Evolutionary conservation across 192 early-diverging fungal species (phyloP).

Genomic region (Gorgonomyces haynaldii): DNA sequence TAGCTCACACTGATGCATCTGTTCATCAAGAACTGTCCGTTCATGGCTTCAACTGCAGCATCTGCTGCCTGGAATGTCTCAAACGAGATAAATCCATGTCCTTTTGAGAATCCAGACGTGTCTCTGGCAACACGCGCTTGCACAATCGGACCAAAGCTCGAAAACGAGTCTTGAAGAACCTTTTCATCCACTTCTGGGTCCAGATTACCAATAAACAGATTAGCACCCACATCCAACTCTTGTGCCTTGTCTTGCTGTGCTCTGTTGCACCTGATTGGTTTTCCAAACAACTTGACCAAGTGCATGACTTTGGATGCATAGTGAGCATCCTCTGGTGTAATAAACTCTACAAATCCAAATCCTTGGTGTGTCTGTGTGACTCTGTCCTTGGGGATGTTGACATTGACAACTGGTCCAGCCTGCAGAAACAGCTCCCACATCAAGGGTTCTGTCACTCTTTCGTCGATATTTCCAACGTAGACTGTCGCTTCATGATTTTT

Average conservation of each 20-base stretch:
- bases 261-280: constrained; percentile 93
- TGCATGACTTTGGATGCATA: constrained; percentile 92
- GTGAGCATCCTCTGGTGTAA: constrained; percentile 86
- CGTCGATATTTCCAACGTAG: constrained; percentile 96
- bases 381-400: constrained; percentile 95
- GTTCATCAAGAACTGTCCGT: constrained; percentile 91
- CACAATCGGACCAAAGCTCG: constrained; percentile 84
- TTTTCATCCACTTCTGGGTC: constrained; percentile 82
- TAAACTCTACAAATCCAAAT: constrained; percentile 93
- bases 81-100: constrained; percentile 75
- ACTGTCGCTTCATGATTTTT: constrained; percentile 96
- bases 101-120: constrained; percentile 71
- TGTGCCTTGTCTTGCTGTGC: constrained; percentile 63
- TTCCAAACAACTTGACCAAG: constrained; percentile 89
- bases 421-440: constrained; percentile 99
- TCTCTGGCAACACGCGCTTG: constrained; percentile 79
- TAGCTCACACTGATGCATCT: constrained; percentile 78
- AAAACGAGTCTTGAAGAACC: constrained; percentile 86
- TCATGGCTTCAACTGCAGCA: constrained; percentile 96
- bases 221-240: constrained; percentile 87
- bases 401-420: constrained; percentile 88
- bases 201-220: constrained; percentile 92
- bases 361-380: constrained; percentile 89
- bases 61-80: constrained; percentile 93
- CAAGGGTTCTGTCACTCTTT: constrained; percentile 80